A percentile compares a stretch with the other conserved stretches of the same genome.
These are phyloP conservation scores for Teratosphaeria zuluensis DNA, from an alignment of 2,329 filamentous ascomycete species.

Conservation along the genomic window DNA sequence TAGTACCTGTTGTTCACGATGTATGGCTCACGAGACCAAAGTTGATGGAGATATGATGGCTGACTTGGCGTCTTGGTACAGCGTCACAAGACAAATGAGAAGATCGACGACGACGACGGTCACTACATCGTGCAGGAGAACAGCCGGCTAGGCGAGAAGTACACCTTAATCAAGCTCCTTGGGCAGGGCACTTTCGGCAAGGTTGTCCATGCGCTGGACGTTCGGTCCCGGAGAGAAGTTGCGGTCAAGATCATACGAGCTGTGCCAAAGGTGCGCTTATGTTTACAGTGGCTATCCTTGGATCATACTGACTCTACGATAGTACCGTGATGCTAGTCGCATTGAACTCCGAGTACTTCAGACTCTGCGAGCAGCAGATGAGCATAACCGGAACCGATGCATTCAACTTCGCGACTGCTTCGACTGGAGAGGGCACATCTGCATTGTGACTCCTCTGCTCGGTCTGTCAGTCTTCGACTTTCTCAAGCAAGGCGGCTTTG, in stretches of 20 bases:
- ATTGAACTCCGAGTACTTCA: slow-evolving; percentile 91
- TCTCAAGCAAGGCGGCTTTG: slow-evolving; percentile 86
- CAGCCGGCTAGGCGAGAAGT: slow-evolving; percentile 76
- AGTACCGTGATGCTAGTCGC: slow-evolving; percentile 84
- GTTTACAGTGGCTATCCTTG: background rate
- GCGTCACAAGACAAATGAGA: slow-evolving; percentile 38
- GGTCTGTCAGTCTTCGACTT: slow-evolving; percentile 98
- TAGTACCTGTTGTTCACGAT: slow-evolving; percentile 50
- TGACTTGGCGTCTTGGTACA: slow-evolving; percentile 3
- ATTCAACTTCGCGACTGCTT: slow-evolving; percentile 96
- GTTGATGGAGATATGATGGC: background rate
- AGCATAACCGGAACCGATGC: slow-evolving; percentile 85
- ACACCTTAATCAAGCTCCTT: slow-evolving; percentile 78
- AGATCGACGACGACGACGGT: slow-evolving; percentile 91
- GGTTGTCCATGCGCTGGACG: slow-evolving; percentile 86
- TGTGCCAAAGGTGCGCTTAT: slow-evolving; percentile 60
- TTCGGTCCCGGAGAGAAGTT: slow-evolving; percentile 65
- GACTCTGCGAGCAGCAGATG: slow-evolving; percentile 84
- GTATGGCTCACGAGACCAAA: slow-evolving; percentile 33
- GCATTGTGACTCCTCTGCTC: slow-evolving; percentile 66
- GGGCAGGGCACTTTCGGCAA: slow-evolving; percentile 98
- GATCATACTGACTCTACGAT: slow-evolving; percentile 1
- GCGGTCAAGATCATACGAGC: slow-evolving; percentile 98
- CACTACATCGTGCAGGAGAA: slow-evolving; percentile 92
- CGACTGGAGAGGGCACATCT: slow-evolving; percentile 94